These are phyloP conservation scores for Hymenoscyphus salicellus DNA, from an alignment of 2,329 filamentous ascomycete genomes.

Conservation along the genomic window DNA sequence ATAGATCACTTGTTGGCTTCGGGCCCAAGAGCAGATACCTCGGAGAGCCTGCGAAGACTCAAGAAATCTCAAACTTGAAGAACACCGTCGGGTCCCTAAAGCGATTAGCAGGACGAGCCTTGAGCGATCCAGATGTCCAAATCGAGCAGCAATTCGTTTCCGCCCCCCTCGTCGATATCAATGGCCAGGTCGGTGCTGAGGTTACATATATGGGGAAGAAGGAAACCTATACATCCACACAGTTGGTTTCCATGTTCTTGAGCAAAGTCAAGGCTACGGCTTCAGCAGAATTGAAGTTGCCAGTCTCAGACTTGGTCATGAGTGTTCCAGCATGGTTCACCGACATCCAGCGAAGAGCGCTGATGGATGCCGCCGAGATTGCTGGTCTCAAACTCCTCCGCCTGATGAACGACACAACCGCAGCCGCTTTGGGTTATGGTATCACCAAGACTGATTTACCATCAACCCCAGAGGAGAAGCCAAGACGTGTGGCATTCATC, in stretches of 20 bases:
- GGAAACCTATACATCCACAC: slow-evolving; percentile 89
- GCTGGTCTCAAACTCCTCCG: slow-evolving; percentile 89
- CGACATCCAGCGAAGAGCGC: slow-evolving; percentile 81
- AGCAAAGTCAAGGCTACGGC: slow-evolving; percentile 91
- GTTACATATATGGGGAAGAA: slow-evolving; percentile 92
- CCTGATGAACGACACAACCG: slow-evolving; percentile 97
- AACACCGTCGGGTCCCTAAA: slow-evolving; percentile 95
- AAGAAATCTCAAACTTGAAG: slow-evolving; percentile 99
- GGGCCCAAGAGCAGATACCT: slow-evolving; percentile 90
- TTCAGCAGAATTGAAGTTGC: slow-evolving; percentile 80
- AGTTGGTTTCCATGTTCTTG: slow-evolving; percentile 92
- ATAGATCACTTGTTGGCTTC: slow-evolving; percentile 88
- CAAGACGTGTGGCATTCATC: slow-evolving; percentile 83
- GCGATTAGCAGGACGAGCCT: slow-evolving; percentile 81
- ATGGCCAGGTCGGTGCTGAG: slow-evolving; percentile 93
- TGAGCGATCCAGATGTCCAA: slow-evolving; percentile 88
- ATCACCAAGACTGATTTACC: slow-evolving; percentile 97
- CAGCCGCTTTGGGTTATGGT: slow-evolving; percentile 90
- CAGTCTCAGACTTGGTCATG: slow-evolving; percentile 89
- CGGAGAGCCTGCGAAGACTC: slow-evolving; percentile 93
- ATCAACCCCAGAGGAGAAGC: slow-evolving; percentile 75
- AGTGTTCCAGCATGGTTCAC: slow-evolving; percentile 97
- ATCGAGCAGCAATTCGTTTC: slow-evolving; percentile 91
- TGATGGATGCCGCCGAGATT: slow-evolving; percentile 90
- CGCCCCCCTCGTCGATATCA: slow-evolving; percentile 79